Evolutionary conservation across 2,329 filamentous ascomycete genomes (phyloP).

Genomic region (Orbilia blumenaviensis): DNA sequence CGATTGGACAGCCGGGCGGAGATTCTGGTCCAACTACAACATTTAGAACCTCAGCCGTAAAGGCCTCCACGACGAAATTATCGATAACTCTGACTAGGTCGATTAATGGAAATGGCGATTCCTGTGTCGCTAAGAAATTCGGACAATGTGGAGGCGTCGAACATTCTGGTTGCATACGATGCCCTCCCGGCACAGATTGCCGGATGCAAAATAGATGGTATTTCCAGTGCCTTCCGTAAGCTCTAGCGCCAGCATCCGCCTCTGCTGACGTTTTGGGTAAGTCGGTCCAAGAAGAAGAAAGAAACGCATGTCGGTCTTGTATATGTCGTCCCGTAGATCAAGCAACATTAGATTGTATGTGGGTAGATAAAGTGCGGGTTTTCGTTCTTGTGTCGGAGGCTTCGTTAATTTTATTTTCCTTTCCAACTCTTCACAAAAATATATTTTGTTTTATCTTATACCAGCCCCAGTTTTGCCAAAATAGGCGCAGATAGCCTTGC

Average conservation of each 20-base stretch:
- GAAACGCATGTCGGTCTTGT: neutral
- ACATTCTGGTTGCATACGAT: constrained; percentile 23
- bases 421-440: too few species aligned
- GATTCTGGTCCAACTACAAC: constrained; percentile 39
- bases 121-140: neutral
- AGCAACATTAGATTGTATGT: neutral
- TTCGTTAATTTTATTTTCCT: neutral
- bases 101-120: neutral
- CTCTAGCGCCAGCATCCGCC: neutral
- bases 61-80: neutral
- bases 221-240: constrained; percentile 17
- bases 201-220: constrained; percentile 17
- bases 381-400: neutral
- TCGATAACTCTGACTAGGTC: neutral
- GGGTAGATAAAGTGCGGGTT: neutral
- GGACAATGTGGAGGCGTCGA: neutral
- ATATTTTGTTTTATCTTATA: constrained; percentile 11
- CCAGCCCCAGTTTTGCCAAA: constrained; percentile 38
- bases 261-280: neutral
- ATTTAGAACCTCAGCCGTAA: constrained; percentile 58
- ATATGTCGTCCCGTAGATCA: too few species aligned
- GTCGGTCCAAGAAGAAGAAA: neutral
- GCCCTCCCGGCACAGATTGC: neutral
- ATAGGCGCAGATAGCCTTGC: constrained; percentile 48
- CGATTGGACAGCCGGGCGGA: neutral